phyloP scores from a whole-genome alignment of 2,329 filamentous ascomycete genomes.

The Aspergillus felis region DNA sequence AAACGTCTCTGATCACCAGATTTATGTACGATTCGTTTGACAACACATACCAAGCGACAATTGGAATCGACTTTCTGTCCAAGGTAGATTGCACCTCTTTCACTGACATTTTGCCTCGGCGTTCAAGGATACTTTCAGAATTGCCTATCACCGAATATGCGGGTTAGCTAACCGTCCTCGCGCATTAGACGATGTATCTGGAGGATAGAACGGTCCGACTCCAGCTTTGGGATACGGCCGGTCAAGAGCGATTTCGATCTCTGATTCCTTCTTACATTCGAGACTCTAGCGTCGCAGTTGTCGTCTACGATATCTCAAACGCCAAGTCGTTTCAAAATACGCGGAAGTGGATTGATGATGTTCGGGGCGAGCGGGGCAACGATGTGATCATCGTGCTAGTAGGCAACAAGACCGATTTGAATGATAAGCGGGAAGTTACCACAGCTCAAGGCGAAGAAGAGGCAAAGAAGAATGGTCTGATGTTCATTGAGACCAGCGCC shows the following conservation, averaged over 20 bases:
- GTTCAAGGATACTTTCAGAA: constrained; percentile 5
- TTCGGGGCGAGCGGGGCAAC: constrained; percentile 91
- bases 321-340: constrained; percentile 98
- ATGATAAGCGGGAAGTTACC: constrained; percentile 96
- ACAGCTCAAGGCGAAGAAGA: constrained; percentile 96
- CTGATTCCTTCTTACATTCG: constrained; percentile 98
- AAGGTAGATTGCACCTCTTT: constrained; percentile 60
- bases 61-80: constrained; percentile 98
- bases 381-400: constrained; percentile 99
- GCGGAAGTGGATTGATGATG: constrained; percentile 98
- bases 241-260: constrained; percentile 94
- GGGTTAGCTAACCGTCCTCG: constrained; percentile 7
- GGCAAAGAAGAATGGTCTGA: constrained; percentile 93
- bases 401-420: constrained; percentile 98
- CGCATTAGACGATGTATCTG: constrained; percentile 87
- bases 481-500: constrained; percentile 98
- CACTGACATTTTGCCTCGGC: not conserved
- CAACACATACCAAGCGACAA: constrained; percentile 99
- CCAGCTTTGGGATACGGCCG: constrained; percentile 97
- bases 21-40: constrained; percentile 99
- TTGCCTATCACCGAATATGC: not conserved
- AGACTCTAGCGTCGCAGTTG: constrained; percentile 94
- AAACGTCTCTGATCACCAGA: constrained; percentile 95
- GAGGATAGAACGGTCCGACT: constrained; percentile 96
- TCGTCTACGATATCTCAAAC: constrained; percentile 98